These are phyloP conservation scores for Arthromyces matolae DNA, from an alignment of 768 basidiomycete species.

Conservation along the genomic window DNA sequence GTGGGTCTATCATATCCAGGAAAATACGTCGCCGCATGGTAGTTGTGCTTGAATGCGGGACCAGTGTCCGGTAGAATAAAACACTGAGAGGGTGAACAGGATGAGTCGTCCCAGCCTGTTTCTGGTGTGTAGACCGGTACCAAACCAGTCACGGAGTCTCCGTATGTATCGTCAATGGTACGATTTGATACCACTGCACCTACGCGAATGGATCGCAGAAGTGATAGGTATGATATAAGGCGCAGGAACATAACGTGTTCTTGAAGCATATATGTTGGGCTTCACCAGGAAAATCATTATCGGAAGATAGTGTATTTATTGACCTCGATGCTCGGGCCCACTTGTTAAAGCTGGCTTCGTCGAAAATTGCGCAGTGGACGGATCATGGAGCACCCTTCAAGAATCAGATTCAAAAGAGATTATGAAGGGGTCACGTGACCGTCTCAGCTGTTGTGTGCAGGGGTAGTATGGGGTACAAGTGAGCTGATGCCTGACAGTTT, in stretches of 20 bases:
- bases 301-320: too few relatives aligned
- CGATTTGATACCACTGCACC: constrained; percentile 16
- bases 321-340: too few relatives aligned
- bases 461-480: too few relatives aligned
- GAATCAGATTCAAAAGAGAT: too few relatives aligned
- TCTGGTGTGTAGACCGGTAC: constrained; percentile 26
- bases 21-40: constrained; percentile 21
- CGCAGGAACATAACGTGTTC: neutral
- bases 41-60: constrained; percentile 11
- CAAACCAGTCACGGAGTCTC: constrained; percentile 27
- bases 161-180: constrained; percentile 35
- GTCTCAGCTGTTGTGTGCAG: too few relatives aligned
- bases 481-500: too few relatives aligned
- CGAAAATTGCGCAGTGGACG: too few relatives aligned
- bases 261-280: neutral
- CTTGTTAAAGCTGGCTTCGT: too few relatives aligned
- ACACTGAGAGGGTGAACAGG: constrained; percentile 8
- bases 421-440: too few relatives aligned
- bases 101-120: constrained; percentile 16
- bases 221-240: neutral
- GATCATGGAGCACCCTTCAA: too few relatives aligned
- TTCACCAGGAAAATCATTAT: too few relatives aligned
- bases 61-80: neutral
- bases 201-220: neutral
- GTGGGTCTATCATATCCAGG: neutral